These are phyloP conservation scores for Aegle marmelos DNA, from an alignment of 345 rosid genomes.

Conservation along the genomic window DNA sequence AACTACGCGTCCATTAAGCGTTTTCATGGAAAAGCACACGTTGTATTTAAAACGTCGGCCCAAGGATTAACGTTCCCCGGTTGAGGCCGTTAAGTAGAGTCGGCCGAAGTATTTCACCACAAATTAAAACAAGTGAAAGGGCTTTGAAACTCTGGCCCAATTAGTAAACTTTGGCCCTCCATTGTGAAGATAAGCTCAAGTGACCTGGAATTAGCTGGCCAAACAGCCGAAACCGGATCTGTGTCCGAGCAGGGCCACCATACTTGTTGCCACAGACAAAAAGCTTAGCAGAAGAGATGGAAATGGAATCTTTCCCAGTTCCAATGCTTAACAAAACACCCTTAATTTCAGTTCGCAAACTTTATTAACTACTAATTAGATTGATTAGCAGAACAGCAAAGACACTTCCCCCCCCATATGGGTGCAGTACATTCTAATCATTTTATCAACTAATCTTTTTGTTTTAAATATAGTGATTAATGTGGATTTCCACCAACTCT, in stretches of 20 bases:
- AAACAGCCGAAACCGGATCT: not conserved
- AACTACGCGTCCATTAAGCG: too few relatives aligned
- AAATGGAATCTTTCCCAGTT: not conserved
- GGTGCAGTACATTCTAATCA: slow-evolving; percentile 12
- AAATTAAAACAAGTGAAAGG: too few relatives aligned
- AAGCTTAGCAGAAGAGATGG: not conserved
- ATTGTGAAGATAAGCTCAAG: too few relatives aligned
- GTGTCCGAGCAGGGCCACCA: not conserved
- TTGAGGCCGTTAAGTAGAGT: too few relatives aligned
- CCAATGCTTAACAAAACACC: not conserved
- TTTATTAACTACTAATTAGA: slow-evolving; percentile 12
- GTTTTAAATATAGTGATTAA: not conserved
- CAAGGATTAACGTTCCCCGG: too few relatives aligned
- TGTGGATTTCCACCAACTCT: slow-evolving; percentile 26
- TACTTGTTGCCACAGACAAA: not conserved
- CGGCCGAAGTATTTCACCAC: too few relatives aligned
- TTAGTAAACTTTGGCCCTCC: not conserved
- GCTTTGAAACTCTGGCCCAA: not conserved
- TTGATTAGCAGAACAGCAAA: slow-evolving; percentile 7
- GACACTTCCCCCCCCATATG: slow-evolving; percentile 2
- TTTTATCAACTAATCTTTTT: not conserved
- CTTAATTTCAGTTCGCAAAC: slow-evolving; percentile 2
- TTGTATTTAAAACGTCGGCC: too few relatives aligned
- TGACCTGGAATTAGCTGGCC: not conserved
- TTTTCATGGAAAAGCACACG: too few relatives aligned